These are phyloP conservation scores for Candida pini DNA, from an alignment of 805 yeast genomes.

Conservation along the genomic window DNA sequence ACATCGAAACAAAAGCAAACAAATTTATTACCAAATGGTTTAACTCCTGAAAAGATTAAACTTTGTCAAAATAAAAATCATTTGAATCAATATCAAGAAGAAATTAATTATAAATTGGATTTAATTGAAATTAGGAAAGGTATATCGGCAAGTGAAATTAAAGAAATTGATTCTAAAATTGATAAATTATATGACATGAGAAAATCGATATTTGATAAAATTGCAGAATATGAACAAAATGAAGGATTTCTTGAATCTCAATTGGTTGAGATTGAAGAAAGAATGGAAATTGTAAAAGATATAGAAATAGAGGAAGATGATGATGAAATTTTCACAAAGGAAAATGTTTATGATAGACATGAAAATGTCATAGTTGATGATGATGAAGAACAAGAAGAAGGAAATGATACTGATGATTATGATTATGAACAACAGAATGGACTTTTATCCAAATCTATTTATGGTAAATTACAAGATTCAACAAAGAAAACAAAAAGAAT, in stretches of 20 bases:
- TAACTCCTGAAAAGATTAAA: slow-evolving; percentile 36
- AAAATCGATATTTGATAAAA: slow-evolving; percentile 48
- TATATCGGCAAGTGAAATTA: slow-evolving; percentile 56
- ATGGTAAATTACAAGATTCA: slow-evolving; percentile 36
- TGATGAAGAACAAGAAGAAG: slow-evolving; percentile 1
- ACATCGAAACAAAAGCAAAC: slow-evolving; percentile 1
- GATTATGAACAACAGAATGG: slow-evolving; percentile 17
- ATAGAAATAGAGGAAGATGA: slow-evolving; percentile 26
- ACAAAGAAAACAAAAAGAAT: slow-evolving; percentile 18
- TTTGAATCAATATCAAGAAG: slow-evolving; percentile 32
- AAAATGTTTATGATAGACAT: slow-evolving; percentile 4
- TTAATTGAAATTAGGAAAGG: slow-evolving; percentile 58
- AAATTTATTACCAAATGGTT: slow-evolving; percentile 32
- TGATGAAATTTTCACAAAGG: slow-evolving; percentile 10
- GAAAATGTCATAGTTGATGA: slow-evolving; percentile 8
- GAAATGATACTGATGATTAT: slow-evolving; percentile 4
- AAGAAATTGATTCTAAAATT: slow-evolving; percentile 56
- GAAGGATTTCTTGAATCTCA: slow-evolving; percentile 51
- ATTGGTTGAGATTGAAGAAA: slow-evolving; percentile 36
- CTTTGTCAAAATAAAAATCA: slow-evolving; percentile 37
- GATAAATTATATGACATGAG: slow-evolving; percentile 46
- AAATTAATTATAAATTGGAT: slow-evolving; percentile 43
- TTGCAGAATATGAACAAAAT: slow-evolving; percentile 55
- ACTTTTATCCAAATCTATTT: slow-evolving; percentile 39
- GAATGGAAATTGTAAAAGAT: slow-evolving; percentile 39